These are phyloP conservation scores for Triangularia verruculosa DNA, from an alignment of 2,329 filamentous ascomycete genomes.

Conservation along the genomic window DNA sequence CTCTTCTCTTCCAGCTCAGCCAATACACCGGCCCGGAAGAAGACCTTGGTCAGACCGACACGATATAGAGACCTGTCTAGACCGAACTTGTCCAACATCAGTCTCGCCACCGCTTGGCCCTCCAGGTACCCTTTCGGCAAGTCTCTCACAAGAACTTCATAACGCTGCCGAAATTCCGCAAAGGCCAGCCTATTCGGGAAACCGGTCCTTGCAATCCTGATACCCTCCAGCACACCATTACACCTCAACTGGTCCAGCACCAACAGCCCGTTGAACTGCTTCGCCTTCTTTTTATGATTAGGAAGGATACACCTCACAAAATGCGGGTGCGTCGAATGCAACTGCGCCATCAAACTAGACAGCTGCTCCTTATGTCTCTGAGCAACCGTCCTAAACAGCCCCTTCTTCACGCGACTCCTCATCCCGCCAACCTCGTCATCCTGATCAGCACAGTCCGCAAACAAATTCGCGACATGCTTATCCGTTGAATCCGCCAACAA, in stretches of 20 bases:
- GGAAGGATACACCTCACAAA: slow-evolving; percentile 97
- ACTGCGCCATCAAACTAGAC: slow-evolving; percentile 90
- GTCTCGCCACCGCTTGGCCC: slow-evolving; percentile 76
- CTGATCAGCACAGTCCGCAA: slow-evolving; percentile 79
- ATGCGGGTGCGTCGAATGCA: slow-evolving; percentile 95
- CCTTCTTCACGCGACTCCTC: slow-evolving; percentile 87
- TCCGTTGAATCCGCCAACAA: slow-evolving; percentile 80
- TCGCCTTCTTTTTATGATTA: slow-evolving; percentile 95
- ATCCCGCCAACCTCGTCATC: slow-evolving; percentile 70
- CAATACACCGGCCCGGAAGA: slow-evolving; percentile 93
- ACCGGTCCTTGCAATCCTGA: slow-evolving; percentile 92
- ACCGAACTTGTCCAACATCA: slow-evolving; percentile 86
- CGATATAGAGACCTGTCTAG: slow-evolving; percentile 85
- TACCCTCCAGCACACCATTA: slow-evolving; percentile 98
- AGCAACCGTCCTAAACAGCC: slow-evolving; percentile 92
- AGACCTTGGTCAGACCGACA: slow-evolving; percentile 94
- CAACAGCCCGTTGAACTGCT: slow-evolving; percentile 86
- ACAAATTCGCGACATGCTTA: slow-evolving; percentile 78
- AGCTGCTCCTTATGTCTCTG: slow-evolving; percentile 97
- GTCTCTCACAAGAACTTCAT: slow-evolving; percentile 85
- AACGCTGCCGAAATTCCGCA: slow-evolving; percentile 89
- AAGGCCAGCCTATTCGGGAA: slow-evolving; percentile 94
- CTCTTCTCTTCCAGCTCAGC: slow-evolving; percentile 96
- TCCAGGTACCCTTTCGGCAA: slow-evolving; percentile 91
- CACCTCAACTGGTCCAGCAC: slow-evolving; percentile 96